Base-by-base conservation (phyloP, 2,329 filamentous ascomycete species). In the Gaeumannomyces sp. region DNA sequence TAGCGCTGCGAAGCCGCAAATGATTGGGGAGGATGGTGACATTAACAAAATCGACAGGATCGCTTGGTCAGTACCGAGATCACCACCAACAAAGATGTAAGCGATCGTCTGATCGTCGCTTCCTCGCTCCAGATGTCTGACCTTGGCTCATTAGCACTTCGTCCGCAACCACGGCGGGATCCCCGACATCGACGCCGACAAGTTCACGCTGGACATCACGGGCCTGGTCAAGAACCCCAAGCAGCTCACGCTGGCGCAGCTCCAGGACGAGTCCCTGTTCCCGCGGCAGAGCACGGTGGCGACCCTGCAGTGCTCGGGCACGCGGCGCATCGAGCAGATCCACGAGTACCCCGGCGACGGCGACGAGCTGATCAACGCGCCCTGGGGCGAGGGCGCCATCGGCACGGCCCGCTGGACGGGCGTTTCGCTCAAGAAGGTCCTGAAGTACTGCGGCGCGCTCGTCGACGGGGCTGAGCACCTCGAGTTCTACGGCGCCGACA, bases 131-230 rank as follows among this genome's bases (percentile, higher is more conserved):
- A 45, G 14, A 16, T 19, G 4, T 53, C 22, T 53, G 45, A 53
- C 45, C 45, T 25, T 25, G 6, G 1, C 14, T n/a, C 7, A 3
- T 22, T 4, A 53, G 45, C 67, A 68, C 68, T 92, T 90, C 68
- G 85, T 92, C 0, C 80, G 89, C 10, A 92, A 92, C 66, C 89
- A 92, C 67, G 88, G 89, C 13, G 88, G 89, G 0, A 85, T 92
- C 25, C 89, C 89, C 0, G 77, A 83, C 10, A 90, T 91, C 64
- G 81, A 89, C 11, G 75, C 80, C 1, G 78, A 83, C 0, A 80
- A 76, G 29, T 77, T 89, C 22, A 75, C 77, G 2, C 73, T 91
- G 6, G 84, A 86, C 65, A 65, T 73, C 63, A 66, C 65, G 16
- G 87, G 88, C 0, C 77, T 89, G 0, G 88, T 90, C 4, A 82